Evolutionary conservation across 2,329 filamentous ascomycete genomes (phyloP), one percentile per base, ranked within the genome.

Genomic region (Fusarium equiseti): DNA sequence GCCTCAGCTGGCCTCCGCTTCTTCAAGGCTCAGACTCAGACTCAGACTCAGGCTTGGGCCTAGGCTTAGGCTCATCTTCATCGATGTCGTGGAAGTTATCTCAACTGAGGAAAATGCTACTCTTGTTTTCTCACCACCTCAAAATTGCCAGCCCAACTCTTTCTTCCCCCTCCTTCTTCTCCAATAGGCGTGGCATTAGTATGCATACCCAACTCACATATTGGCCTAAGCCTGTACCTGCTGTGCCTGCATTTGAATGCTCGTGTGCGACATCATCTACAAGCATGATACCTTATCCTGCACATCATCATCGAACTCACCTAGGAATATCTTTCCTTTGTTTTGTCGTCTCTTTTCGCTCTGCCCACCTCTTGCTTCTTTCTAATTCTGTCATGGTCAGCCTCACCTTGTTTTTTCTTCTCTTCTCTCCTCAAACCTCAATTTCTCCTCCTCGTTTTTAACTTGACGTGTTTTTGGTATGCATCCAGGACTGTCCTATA

Each of bases 341-440:
- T 45, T 40, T 71, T 59, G 49, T 71, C 55, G 20, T 72, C 64
- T 72, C 68, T 72, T 72, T 27, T 72, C 67, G n/a, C 60, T 50
- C 57, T 49, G 6, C 10, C 44, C 50, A 24, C 48, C 24, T 60
- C 44, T 53, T 51, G 53, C 35, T 70, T 69, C 63, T 43, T 53
- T 44, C 52, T 52, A 48, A 49, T 56, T 66, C 40, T 56, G 62
- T 66, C 57, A 59, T 51, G 42, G 71, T 61, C 60, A 70, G 70
- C 73, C 72, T 75, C 72, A 75, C 64, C 59, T 74, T 76, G 50
- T 55, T 71, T 69, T 69, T 63, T 55, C 44, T 51, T 58, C 57
- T 71, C 57, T 71, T 68, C 15, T 73, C 64, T 60, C 62, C 60
- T 70, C 58, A 68, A 65, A 60, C 48, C 27, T 59, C 45, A 35